These are phyloP conservation scores for Croton laevigatus DNA, from an alignment of 441 rosid genomes.

Conservation along the genomic window DNA sequence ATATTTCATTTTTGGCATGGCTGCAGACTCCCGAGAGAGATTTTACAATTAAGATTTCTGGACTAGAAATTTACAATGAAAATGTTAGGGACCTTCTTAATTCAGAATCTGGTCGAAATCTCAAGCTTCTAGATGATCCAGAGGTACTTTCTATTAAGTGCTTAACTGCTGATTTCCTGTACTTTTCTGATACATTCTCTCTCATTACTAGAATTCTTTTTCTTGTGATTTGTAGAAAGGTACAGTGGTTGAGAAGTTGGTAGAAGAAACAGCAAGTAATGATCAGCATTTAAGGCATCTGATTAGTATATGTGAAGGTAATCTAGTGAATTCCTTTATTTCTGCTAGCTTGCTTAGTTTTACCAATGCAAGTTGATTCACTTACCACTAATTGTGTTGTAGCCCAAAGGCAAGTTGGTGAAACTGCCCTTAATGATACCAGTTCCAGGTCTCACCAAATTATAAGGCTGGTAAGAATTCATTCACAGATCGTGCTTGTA, in stretches of 20 bases:
- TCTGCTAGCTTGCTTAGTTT: neutral
- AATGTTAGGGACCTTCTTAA: constrained; percentile 86
- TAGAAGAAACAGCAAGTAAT: constrained; percentile 78
- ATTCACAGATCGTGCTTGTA: constrained; percentile 17
- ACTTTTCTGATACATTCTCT: constrained; percentile 3
- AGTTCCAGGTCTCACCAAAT: constrained; percentile 98
- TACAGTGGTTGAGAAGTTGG: constrained; percentile 89
- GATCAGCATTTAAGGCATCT: constrained; percentile 78
- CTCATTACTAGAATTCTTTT: neutral
- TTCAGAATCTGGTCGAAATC: constrained; percentile 86
- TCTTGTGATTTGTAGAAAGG: constrained; percentile 64
- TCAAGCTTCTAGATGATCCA: constrained; percentile 96
- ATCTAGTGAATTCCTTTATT: constrained; percentile 23
- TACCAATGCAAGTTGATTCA: constrained; percentile 17
- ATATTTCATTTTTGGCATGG: constrained; percentile 21
- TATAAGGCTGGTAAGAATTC: constrained; percentile 72
- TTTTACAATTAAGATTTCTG: constrained; percentile 88
- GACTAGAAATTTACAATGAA: constrained; percentile 93
- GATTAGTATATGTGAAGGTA: constrained; percentile 94
- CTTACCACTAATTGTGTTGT: constrained; percentile 20
- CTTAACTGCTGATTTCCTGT: neutral
- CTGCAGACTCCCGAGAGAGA: constrained; percentile 92
- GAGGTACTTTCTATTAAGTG: constrained; percentile 49
- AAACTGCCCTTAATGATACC: constrained; percentile 92
- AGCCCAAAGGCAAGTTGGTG: constrained; percentile 99